Evolutionary conservation across 2,329 filamentous ascomycete genomes (phyloP), one percentile per base, ranked within the genome.

Genomic region (Myriosclerotinia curreyana): DNA sequence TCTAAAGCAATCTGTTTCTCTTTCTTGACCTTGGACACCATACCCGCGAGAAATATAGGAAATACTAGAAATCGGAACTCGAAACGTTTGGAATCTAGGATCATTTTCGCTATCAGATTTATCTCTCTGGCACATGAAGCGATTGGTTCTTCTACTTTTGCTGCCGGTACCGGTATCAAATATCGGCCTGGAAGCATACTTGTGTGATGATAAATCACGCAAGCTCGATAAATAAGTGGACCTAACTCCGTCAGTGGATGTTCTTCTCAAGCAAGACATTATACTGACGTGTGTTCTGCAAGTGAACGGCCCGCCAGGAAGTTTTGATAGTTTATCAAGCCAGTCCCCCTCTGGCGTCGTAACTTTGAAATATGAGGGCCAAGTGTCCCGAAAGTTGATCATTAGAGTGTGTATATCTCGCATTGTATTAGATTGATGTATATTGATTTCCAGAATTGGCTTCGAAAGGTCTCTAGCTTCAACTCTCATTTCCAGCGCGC

Each of bases 31-130:
- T 70, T 73, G 2, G 76, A 74, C 14, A 78, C 78, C 22, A 79
- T 76, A 4, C 82, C 83, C 0, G 82, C 80, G 65, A 85, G 77
- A 69, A 85, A 84, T 0, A 84, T 68, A 0, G 83, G 82, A 66
- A 85, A 84, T 2, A 82, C 75, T 5, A 81, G 70, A 64, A 80
- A 80, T 28, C 79, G 76, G 20, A 77, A 76, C 52, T 80, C 76
- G 17, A 76, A 74, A 14, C 76, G 76, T 5, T 74, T 74, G 3
- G 73, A 71, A 22, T 75, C 73, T 5, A 79, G 70, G 1, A 80
- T 77, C 12, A 74, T 72, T 38, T 76, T 74, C 7, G 78, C 77
- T 17, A 81, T 74, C 12, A 77, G 74, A 2, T 83, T 71, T 54
- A 84, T 81, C 49, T 78, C 75, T 14, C 73, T 69, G 22, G 76